Conservation (phyloP, 768 basidiomycete species). For the Trametes cingulata region DNA sequence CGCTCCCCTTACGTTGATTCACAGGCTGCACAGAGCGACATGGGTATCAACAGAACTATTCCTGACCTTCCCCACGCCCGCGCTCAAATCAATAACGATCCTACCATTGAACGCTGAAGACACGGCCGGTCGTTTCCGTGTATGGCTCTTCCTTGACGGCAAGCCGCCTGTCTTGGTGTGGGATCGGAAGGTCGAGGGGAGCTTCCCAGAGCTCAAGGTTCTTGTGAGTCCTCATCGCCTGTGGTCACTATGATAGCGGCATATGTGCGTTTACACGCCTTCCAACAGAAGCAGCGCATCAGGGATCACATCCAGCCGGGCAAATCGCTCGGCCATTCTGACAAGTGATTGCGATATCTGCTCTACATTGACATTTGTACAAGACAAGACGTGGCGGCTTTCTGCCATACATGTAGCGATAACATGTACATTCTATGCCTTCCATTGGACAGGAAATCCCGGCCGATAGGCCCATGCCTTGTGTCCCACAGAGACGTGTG, state of each 20-base stretch:
- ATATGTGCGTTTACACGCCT: not conserved
- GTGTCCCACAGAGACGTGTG: not conserved
- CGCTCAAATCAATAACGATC: constrained; percentile 64
- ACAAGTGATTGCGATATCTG: constrained; percentile 39
- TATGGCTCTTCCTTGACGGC: constrained; percentile 67
- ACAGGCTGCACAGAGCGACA: constrained; percentile 87
- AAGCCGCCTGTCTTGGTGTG: constrained; percentile 59
- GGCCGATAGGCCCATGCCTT: not conserved
- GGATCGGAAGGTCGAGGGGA: constrained; percentile 90
- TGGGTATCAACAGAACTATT: constrained; percentile 95
- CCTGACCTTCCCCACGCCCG: constrained; percentile 85
- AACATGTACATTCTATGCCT: not conserved
- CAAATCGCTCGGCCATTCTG: constrained; percentile 86
- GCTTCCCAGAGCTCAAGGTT: constrained; percentile 88
- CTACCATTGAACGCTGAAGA: constrained; percentile 78
- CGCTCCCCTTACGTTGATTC: not conserved
- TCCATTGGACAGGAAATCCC: not conserved
- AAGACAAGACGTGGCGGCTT: not conserved
- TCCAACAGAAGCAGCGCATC: constrained; percentile 80
- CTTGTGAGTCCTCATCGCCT: constrained; percentile 53
- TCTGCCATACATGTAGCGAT: constrained; percentile 3
- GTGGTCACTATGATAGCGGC: not conserved
- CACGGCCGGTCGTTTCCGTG: constrained; percentile 86
- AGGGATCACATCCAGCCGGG: constrained; percentile 82
- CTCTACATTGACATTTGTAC: not conserved